Percentiles rank a stretch among this genome's conserved stretches.
phyloP scores from a whole-genome alignment of 1,284 basidiomycete species.

The Neolentinus lepideus region DNA sequence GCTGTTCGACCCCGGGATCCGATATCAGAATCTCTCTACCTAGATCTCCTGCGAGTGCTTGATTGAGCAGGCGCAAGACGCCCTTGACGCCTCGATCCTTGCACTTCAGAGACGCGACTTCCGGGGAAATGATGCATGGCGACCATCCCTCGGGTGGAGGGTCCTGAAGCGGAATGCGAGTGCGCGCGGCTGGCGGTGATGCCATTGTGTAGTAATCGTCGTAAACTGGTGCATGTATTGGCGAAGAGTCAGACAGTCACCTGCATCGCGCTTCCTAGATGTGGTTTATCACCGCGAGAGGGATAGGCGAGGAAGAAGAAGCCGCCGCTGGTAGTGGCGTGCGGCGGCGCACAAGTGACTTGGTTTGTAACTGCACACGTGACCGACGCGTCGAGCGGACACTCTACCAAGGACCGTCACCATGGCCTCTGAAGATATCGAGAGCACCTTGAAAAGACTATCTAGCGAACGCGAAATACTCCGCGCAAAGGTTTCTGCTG shows the following conservation, averaged over 20 bases:
- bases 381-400: neutral
- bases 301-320: no score
- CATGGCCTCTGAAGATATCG: neutral
- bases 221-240: no score
- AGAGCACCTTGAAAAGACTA: slow-evolving; percentile 12
- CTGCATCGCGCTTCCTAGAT: no score
- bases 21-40: neutral
- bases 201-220: no score
- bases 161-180: no score
- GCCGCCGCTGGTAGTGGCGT: no score
- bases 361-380: neutral
- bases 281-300: no score
- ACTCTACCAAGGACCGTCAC: neutral
- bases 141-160: no score
- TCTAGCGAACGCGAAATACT: slow-evolving; percentile 27
- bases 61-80: neutral
- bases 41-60: neutral
- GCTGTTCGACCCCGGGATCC: neutral
- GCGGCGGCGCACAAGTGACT: no score
- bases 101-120: neutral
- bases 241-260: no score
- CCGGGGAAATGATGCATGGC: no score
- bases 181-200: no score
- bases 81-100: neutral
- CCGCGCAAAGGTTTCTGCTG: slow-evolving; percentile 25